Evolutionary conservation across 2,329 filamentous ascomycete species (phyloP), one percentile per base, ranked within the genome.

Genomic region (Alternaria solani): DNA sequence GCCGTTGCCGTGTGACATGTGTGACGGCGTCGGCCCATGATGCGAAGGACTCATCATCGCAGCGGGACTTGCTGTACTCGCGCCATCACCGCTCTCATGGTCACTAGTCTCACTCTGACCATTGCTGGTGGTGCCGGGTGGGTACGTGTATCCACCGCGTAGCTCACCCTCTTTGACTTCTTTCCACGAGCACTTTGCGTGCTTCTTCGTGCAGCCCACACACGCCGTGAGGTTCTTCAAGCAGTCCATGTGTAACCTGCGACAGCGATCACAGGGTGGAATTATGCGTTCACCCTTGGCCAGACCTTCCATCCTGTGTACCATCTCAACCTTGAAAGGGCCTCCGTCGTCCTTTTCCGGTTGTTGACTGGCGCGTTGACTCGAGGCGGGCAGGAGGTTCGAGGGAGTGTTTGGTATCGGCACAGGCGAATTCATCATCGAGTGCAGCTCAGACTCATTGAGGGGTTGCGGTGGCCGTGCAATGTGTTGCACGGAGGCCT

Each of bases 151-250:
- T n/a, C 56, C 61, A 34, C 71, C 70, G 16, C 73, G 72, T 36
- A 87, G 65, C 69, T 96, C 93, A 3, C 90, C 89, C 32, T 92
- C 88, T 16, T 87, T 88, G n/a, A 95, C 87, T 44, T 91, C 88
- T 67, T 89, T 91, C 93, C 93, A 96, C 14, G 88, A 89, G 76
- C 93, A 96, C 71, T 93, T 94, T 20, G 92, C 92, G 75, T 96
- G 93, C 75, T 96, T 96, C 76, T 92, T 94, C 0, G 93, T 96
- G 77, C 93, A 96, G 23, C 92, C 92, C 77, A 90, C 88, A 73
- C 93, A 96, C 8, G 92, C 92, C 0, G 92, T 96, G 39, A 95
- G 82, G 64, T 96, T 91, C 79, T 96, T 96, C 48, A 94, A 82
- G 63, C 93, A 96, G 59, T 92, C 88, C 80, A 93, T 91, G 65